Percentiles rank a stretch among this genome's conserved stretches.
Evolutionary conservation across 805 yeast species (phyloP).

Genomic region (Yarrowia deformans): DNA sequence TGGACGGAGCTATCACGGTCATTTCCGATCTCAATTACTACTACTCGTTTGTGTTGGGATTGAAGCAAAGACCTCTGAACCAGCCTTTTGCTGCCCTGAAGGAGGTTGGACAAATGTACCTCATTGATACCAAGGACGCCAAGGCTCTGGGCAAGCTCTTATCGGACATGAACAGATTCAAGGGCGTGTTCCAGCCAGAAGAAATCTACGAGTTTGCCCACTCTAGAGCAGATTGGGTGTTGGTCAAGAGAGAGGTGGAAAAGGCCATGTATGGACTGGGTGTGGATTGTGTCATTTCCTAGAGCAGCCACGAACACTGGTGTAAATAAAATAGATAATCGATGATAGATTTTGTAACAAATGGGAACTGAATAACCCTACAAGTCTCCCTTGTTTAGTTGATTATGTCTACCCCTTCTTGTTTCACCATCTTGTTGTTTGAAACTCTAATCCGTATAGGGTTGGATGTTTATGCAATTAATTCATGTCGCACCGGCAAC

Average conservation of each 20-base stretch:
- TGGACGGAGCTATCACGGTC: conserved; percentile 80
- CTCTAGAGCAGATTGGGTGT: conserved; percentile 84
- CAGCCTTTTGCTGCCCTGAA: conserved; percentile 82
- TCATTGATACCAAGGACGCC: conserved; percentile 76
- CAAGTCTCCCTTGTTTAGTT: no score
- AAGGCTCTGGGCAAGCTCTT: conserved; percentile 84
- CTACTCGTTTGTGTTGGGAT: conserved; percentile 66
- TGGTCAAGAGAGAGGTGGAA: conserved; percentile 80
- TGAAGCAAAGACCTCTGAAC: conserved; percentile 63
- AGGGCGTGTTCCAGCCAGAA: conserved; percentile 89
- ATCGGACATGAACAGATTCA: conserved; percentile 82
- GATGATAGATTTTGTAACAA: no score
- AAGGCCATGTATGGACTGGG: conserved; percentile 93
- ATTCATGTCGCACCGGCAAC: background rate
- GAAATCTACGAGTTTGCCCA: conserved; percentile 94
- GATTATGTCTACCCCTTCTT: no score
- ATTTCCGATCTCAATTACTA: conserved; percentile 83
- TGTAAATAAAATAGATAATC: conserved; percentile 8
- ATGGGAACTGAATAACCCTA: no score
- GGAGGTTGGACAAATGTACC: conserved; percentile 81
- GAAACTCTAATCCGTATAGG: no score
- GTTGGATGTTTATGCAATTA: background rate
- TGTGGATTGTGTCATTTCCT: conserved; percentile 64
- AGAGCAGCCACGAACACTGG: background rate
- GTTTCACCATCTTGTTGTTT: no score